These are phyloP conservation scores for Saprolegnia parasitica DNA, from an alignment of 352 stramenopile genomes.

Conservation along the genomic window DNA sequence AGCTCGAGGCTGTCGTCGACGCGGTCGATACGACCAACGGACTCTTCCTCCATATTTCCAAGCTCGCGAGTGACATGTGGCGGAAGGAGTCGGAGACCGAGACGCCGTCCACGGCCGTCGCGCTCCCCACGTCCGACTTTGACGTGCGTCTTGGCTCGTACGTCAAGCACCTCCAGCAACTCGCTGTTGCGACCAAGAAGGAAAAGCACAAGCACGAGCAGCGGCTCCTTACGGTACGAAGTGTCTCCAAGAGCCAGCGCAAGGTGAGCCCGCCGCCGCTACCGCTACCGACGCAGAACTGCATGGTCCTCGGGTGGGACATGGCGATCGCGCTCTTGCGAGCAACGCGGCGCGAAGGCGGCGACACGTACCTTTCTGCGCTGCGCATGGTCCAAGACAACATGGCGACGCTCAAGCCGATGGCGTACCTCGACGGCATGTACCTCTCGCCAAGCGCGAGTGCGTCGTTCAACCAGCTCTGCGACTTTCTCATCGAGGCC, in stretches of 20 bases:
- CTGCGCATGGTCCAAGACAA: conserved; percentile 73
- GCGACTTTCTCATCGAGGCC: conserved; percentile 58
- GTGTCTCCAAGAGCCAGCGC: conserved; percentile 55
- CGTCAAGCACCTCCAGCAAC: conserved; percentile 58
- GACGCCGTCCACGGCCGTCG: conserved; percentile 6
- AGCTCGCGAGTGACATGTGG: conserved; percentile 39
- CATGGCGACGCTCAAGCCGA: conserved; percentile 64
- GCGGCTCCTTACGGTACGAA: conserved; percentile 45
- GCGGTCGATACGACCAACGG: conserved; percentile 72
- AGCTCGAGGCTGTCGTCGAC: conserved; percentile 69
- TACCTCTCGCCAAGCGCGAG: conserved; percentile 73
- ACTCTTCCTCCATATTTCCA: conserved; percentile 76
- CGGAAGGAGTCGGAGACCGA: neutral
- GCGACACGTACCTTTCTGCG: conserved; percentile 57
- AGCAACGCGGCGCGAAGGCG: conserved; percentile 59
- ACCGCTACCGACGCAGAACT: conserved; percentile 77
- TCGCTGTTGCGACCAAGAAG: conserved; percentile 78
- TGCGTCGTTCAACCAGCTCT: conserved; percentile 65
- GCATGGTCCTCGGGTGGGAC: conserved; percentile 79
- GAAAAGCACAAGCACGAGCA: conserved; percentile 79
- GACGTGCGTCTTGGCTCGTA: conserved; percentile 65
- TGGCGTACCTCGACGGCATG: conserved; percentile 75
- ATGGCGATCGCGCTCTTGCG: conserved; percentile 66
- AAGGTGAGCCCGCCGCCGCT: conserved; percentile 66
- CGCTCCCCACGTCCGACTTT: conserved; percentile 40